Evolutionary conservation across 805 yeast species (phyloP).

Genomic region (Lachancea fermentati): DNA sequence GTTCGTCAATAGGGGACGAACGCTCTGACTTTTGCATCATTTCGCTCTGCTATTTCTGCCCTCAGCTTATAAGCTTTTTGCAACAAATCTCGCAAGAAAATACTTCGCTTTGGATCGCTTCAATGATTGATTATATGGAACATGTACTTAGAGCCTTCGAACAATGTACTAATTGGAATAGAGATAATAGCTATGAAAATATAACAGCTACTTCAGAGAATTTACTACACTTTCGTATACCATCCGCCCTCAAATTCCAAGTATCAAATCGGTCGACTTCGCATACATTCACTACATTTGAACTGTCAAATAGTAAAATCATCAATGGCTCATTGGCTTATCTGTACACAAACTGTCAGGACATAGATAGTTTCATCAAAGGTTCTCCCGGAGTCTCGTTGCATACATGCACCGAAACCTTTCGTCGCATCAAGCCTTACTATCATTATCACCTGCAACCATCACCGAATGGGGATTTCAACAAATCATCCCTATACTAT

Average conservation of each 20-base stretch:
- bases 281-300: conserved; percentile 65
- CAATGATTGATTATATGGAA: conserved; percentile 83
- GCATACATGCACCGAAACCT: conserved; percentile 67
- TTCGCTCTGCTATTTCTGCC: background rate
- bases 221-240: conserved; percentile 67
- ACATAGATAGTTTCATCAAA: conserved; percentile 46
- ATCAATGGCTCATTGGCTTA: conserved; percentile 83
- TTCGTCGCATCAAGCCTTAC: conserved; percentile 50
- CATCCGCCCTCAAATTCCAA: conserved; percentile 58
- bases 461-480: background rate
- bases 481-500: conserved; percentile 47
- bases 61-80: background rate
- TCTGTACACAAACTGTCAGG: conserved; percentile 56
- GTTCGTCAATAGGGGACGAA: background rate
- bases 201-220: conserved; percentile 64
- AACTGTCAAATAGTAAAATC: conserved; percentile 55
- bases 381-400: conserved; percentile 47
- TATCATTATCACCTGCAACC: conserved; percentile 14
- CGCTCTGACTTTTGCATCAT: background rate
- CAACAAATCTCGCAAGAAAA: background rate
- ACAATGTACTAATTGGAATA: conserved; percentile 68
- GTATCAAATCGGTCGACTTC: conserved; percentile 67
- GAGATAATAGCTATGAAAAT: conserved; percentile 70
- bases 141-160: conserved; percentile 71
- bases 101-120: background rate